Evolutionary conservation across 2,329 filamentous ascomycete species (phyloP).

Genomic region (Sporothrix inflata): DNA sequence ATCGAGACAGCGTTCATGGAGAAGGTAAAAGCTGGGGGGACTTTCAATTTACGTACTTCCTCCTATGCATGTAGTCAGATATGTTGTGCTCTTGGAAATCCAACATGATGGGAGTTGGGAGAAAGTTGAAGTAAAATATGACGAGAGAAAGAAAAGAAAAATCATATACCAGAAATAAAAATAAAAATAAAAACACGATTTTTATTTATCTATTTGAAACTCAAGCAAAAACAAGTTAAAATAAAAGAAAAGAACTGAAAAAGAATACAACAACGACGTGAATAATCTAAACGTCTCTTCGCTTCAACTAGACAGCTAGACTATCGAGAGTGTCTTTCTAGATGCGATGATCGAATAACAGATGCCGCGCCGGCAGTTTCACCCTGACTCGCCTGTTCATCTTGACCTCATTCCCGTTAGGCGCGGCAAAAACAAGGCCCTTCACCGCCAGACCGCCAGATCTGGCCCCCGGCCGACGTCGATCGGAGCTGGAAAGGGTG

Average conservation of each 20-base stretch:
- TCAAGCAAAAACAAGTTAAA: too few species aligned
- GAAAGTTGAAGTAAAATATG: neutral
- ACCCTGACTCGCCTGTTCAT: too few species aligned
- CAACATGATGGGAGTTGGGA: neutral
- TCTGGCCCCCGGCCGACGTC: neutral
- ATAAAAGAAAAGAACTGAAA: neutral
- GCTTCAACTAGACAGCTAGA: too few species aligned
- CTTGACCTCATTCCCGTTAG: neutral
- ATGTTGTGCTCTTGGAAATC: neutral
- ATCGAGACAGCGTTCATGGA: neutral
- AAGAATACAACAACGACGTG: neutral
- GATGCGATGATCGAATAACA: neutral
- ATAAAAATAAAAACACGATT: too few species aligned
- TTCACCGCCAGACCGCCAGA: conserved; percentile 16
- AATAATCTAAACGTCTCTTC: neutral
- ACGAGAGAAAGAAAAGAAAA: neutral
- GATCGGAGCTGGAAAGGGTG: conserved; percentile 16
- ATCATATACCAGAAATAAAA: too few species aligned
- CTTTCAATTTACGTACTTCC: too few species aligned
- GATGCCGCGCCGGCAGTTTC: conserved; percentile 8
- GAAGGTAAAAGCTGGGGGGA: too few species aligned
- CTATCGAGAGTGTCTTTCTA: neutral
- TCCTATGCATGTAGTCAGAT: neutral
- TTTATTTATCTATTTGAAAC: too few species aligned
- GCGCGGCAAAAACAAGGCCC: conserved; percentile 7